Base-by-base conservation (phyloP, 208 protist genomes). In the Leishmania braziliensis region DNA sequence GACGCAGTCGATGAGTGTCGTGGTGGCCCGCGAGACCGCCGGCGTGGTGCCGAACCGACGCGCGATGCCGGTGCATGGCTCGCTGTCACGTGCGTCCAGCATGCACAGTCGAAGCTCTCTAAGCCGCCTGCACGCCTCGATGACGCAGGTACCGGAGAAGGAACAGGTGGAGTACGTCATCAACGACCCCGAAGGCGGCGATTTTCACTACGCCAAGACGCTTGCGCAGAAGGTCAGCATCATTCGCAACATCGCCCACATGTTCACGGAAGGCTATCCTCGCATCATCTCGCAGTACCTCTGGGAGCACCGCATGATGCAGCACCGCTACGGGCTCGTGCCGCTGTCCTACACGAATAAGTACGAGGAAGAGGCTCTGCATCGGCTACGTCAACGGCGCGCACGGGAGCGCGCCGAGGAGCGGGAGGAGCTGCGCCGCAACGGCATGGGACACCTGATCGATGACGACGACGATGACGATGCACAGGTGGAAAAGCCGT, bases 201-300 rank as follows among this genome's bases (percentile, higher is more conserved):
- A 97, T 80, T 94, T 96, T 77, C 53, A 75, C 46, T 90, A 91
- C 80, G 89, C 93, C 29, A 84, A 80, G 68, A 90, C 87, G 36
- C 90, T 70, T 73, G 39, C 48, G 23, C 85, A 93, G 72, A 87
- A 90, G 70, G 80, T 90, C 63, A 78, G 78, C 56, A 95, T 96
- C 80, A 80, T 98, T 26, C 91, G 92, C 58, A 96, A 96, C 84
- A 96, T 98, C 18, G 72, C 93, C n/a, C 95, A 98, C 87, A 98
- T 98, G 93, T 95, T 95, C 89, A 95, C 91, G 51, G 92, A 96
- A 79, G 95, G 93, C 74, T 98, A 96, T 76, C 95, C 95, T 26
- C 93, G 93, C 77, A 95, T 98, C 87, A 80, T 98, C 68, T 91
- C 93, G 51, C 92, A 93, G 80, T 98, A 98, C 88, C 85, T 98